Conservation (phyloP, 2,329 filamentous ascomycete genomes). For the Aspergillus fijiensis region DNA sequence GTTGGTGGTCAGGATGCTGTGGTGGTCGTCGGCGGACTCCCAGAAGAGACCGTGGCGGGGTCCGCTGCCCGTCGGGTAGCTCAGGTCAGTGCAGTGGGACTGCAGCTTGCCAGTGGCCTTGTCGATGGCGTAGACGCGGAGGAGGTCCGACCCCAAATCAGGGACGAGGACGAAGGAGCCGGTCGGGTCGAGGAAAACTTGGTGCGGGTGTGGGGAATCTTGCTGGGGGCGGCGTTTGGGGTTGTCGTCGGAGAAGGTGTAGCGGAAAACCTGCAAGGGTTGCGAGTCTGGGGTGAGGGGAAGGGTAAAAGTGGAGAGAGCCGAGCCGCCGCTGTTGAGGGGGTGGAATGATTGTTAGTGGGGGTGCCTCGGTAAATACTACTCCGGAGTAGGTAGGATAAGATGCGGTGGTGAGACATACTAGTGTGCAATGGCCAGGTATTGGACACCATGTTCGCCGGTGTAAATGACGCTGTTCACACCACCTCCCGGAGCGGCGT, state of each 20-base stretch:
- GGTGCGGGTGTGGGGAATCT: conserved; percentile 61
- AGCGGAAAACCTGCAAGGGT: conserved; percentile 44
- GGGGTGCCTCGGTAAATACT: too few species aligned
- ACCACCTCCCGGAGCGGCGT: conserved; percentile 29
- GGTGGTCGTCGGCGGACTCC: conserved; percentile 17
- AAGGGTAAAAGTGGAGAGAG: conserved; percentile 35
- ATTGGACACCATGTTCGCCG: conserved; percentile 24
- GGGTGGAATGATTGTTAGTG: conserved; percentile 6
- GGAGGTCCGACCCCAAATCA: conserved; percentile 64
- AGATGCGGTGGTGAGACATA: conserved; percentile 20
- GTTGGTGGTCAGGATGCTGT: neutral
- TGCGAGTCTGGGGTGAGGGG: conserved; percentile 21
- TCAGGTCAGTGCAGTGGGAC: conserved; percentile 44
- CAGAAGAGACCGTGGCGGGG: conserved; percentile 66
- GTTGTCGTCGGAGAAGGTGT: conserved; percentile 30
- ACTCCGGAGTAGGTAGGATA: too few species aligned
- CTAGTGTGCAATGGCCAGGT: conserved; percentile 41
- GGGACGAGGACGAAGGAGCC: conserved; percentile 63
- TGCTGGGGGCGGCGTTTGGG: conserved; percentile 45
- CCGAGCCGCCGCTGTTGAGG: conserved; percentile 27
- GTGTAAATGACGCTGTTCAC: conserved; percentile 37
- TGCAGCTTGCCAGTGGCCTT: conserved; percentile 44
- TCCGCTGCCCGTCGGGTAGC: conserved; percentile 54
- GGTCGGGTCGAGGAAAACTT: conserved; percentile 65
- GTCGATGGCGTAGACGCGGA: conserved; percentile 60